phyloP scores from a whole-genome alignment of 768 basidiomycete genomes.

The Leccinellum albellum region DNA sequence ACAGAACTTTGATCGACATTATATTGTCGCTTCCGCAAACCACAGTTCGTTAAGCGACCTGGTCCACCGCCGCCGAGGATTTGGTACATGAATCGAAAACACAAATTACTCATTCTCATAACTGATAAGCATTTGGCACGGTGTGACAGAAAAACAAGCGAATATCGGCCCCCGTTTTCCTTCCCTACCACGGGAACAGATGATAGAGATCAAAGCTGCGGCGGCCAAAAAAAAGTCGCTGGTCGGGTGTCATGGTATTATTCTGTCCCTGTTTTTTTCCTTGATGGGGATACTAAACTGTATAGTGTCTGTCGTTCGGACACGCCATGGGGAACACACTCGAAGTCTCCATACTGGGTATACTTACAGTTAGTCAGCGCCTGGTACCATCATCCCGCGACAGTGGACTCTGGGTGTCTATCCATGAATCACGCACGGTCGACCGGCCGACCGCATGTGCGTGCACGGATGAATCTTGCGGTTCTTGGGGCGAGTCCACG shows the following conservation, averaged over 20 bases:
- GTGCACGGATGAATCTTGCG: background rate
- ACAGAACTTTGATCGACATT: background rate
- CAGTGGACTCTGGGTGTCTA: background rate
- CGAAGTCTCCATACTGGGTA: background rate
- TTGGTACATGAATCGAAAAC: background rate
- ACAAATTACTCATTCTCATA: background rate
- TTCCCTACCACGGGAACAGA: background rate
- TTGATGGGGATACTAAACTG: background rate
- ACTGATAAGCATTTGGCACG: background rate
- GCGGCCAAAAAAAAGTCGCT: background rate
- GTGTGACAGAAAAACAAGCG: background rate
- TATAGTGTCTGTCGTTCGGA: background rate
- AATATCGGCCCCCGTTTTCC: background rate
- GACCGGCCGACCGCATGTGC: background rate
- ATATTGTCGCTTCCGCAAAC: background rate
- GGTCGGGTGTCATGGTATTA: background rate
- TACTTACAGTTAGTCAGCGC: background rate
- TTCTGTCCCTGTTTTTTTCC: background rate
- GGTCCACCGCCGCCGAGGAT: background rate
- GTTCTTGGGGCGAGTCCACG: background rate
- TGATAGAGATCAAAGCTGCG: background rate
- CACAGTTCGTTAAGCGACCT: background rate
- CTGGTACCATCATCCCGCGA: background rate
- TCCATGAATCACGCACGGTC: background rate
- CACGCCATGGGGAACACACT: background rate